phyloP scores from a whole-genome alignment of 2,329 filamentous ascomycete genomes.

The Paraconiothyrium sp. region DNA sequence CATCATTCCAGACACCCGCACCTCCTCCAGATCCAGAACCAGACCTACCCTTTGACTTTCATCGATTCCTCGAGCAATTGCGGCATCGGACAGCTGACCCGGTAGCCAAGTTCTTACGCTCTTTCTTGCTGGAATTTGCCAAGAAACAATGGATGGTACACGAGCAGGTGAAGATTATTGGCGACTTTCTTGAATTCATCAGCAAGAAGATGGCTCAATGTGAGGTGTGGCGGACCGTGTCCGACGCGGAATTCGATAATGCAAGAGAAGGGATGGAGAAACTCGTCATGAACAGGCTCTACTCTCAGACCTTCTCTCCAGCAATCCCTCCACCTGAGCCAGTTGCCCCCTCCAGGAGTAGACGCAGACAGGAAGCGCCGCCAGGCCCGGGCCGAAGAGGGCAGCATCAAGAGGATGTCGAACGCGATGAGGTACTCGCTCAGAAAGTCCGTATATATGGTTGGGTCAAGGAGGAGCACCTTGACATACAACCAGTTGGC shows the following conservation, averaged over 20 bases:
- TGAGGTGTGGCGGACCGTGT: constrained; percentile 95
- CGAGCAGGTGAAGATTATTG: constrained; percentile 98
- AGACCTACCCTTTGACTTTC: constrained; percentile 92
- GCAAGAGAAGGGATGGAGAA: constrained; percentile 99
- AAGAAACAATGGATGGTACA: constrained; percentile 99
- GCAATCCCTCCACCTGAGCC: constrained; percentile 85
- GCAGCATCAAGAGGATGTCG: constrained; percentile 97
- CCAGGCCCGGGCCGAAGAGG: constrained; percentile 85
- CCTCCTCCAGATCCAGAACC: constrained; percentile 72
- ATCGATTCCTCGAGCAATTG: constrained; percentile 94
- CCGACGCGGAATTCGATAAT: constrained; percentile 97
- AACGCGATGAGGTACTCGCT: constrained; percentile 92
- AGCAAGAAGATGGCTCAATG: constrained; percentile 98
- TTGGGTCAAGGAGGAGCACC: constrained; percentile 91
- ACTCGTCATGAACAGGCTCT: constrained; percentile 96
- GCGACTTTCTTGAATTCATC: constrained; percentile 95
- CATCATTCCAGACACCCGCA: constrained; percentile 67
- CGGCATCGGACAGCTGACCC: constrained; percentile 98
- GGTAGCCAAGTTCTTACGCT: constrained; percentile 93
- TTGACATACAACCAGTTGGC: constrained; percentile 87
- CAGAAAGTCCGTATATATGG: constrained; percentile 98
- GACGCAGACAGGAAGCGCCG: constrained; percentile 64
- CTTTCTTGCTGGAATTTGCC: constrained; percentile 91
- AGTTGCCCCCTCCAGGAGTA: constrained; percentile 74
- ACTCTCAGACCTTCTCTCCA: constrained; percentile 94